A percentile compares a stretch with the other conserved stretches of the same genome.
Conservation (phyloP, 1,284 basidiomycete species). For the Pterulicium gracile region DNA sequence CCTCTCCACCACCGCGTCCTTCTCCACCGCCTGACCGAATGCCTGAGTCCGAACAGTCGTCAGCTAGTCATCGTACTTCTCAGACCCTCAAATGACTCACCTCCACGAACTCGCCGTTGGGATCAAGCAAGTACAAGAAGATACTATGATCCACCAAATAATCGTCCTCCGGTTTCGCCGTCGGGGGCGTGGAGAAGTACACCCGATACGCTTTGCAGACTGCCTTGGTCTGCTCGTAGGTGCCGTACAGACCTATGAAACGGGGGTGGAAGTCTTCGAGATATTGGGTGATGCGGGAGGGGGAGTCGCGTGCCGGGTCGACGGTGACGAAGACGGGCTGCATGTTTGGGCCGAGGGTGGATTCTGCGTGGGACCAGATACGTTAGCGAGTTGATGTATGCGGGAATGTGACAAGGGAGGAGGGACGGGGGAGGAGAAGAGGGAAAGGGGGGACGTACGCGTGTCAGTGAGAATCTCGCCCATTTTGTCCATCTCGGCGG, state of each 20-base stretch:
- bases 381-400: too few relatives aligned
- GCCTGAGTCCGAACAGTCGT: too few relatives aligned
- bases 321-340: slow-evolving; percentile 92
- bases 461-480: slow-evolving; percentile 69
- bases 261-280: slow-evolving; percentile 84
- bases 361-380: slow-evolving; percentile 2
- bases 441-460: slow-evolving; percentile 34
- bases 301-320: slow-evolving; percentile 87
- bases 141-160: slow-evolving; percentile 97
- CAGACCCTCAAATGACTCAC: neutral
- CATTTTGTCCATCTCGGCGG: slow-evolving; percentile 97
- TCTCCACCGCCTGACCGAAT: slow-evolving; percentile 78
- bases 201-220: slow-evolving; percentile 94
- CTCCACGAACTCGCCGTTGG: slow-evolving; percentile 88
- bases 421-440: slow-evolving; percentile 1
- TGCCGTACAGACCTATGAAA: slow-evolving; percentile 81
- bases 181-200: slow-evolving; percentile 95
- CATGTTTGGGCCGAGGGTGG: slow-evolving; percentile 33
- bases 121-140: slow-evolving; percentile 99
- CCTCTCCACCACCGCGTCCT: slow-evolving; percentile 59
- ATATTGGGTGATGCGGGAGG: slow-evolving; percentile 48
- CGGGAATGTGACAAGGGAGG: neutral
- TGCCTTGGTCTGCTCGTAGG: slow-evolving; percentile 79
- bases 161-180: slow-evolving; percentile 79
- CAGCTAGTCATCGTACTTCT: too few relatives aligned